Conservation (phyloP, 208 protist genomes). For the Wallacemonas rigidus region DNA sequence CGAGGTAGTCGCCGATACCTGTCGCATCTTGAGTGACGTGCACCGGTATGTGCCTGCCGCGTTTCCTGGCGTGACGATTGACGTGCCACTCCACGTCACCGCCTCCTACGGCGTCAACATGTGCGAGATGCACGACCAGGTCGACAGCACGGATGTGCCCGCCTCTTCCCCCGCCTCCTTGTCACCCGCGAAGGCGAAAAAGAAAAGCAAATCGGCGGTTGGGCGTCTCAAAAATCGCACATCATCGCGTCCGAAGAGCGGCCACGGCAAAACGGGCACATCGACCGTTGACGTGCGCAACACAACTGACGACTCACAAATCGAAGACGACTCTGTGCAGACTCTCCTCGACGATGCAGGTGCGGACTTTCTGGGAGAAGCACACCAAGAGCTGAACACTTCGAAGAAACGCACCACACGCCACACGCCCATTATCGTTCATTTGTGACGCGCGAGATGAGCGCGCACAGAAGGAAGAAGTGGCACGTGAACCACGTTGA, state of each 20-base stretch:
- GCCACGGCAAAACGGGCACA: not conserved
- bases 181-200: not conserved
- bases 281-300: not conserved
- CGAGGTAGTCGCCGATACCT: conserved; percentile 67
- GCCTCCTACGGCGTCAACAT: conserved; percentile 79
- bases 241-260: not conserved
- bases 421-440: conserved; percentile 9
- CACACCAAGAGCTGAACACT: conserved; percentile 15
- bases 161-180: no score
- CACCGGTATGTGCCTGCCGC: conserved; percentile 72
- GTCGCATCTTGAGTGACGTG: conserved; percentile 54
- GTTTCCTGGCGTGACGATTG: conserved; percentile 74
- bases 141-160: conserved; percentile 12
- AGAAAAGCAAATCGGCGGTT: no score
- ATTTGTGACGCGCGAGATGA: conserved; percentile 1
- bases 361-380: not conserved
- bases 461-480: not conserved
- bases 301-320: no score
- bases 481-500: no score
- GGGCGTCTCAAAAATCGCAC: no score
- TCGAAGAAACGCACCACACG: conserved; percentile 3
- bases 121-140: conserved; percentile 69
- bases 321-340: conserved; percentile 6
- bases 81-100: conserved; percentile 69
- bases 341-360: not conserved